Evolutionary conservation across 2,329 filamentous ascomycete species (phyloP).

Genomic region (Cercospora sesami): DNA sequence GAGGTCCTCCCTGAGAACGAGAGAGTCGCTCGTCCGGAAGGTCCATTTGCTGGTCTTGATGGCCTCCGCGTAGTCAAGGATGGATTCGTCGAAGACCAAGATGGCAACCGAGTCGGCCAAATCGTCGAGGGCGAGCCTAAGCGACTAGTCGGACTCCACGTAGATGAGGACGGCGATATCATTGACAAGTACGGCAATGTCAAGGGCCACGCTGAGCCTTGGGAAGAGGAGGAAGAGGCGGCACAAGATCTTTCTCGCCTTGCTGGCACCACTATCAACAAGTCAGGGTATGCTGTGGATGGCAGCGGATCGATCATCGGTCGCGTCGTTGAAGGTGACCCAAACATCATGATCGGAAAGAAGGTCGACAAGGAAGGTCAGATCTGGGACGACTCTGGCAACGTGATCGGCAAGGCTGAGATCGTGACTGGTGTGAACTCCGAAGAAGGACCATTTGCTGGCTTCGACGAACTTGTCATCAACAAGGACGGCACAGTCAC

Average conservation of each 20-base stretch:
- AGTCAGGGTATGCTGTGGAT: conserved; percentile 63
- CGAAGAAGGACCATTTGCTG: conserved; percentile 60
- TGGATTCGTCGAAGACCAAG: conserved; percentile 71
- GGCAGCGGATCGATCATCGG: conserved; percentile 59
- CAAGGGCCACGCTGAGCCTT: conserved; percentile 60
- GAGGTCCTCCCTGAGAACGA: conserved; percentile 60
- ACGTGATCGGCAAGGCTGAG: conserved; percentile 61
- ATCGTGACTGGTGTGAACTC: conserved; percentile 52
- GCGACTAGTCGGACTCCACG: conserved; percentile 68
- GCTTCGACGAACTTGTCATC: conserved; percentile 58
- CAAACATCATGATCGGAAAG: conserved; percentile 57
- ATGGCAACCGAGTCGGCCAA: conserved; percentile 74
- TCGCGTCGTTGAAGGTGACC: conserved; percentile 58
- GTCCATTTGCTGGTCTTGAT: conserved; percentile 68
- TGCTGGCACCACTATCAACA: conserved; percentile 64
- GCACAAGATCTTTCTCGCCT: conserved; percentile 60
- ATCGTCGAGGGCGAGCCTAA: conserved; percentile 71
- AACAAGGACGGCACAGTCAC: conserved; percentile 59
- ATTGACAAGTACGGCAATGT: conserved; percentile 70
- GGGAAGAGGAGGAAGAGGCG: conserved; percentile 52
- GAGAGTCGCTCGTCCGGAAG: conserved; percentile 59
- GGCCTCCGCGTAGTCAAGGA: conserved; percentile 68
- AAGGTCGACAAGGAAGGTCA: conserved; percentile 64
- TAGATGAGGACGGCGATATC: conserved; percentile 82
- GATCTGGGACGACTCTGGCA: conserved; percentile 64